Base-by-base conservation (phyloP, 169 alveolate species). In the Cryptosporidium bovis region DNA sequence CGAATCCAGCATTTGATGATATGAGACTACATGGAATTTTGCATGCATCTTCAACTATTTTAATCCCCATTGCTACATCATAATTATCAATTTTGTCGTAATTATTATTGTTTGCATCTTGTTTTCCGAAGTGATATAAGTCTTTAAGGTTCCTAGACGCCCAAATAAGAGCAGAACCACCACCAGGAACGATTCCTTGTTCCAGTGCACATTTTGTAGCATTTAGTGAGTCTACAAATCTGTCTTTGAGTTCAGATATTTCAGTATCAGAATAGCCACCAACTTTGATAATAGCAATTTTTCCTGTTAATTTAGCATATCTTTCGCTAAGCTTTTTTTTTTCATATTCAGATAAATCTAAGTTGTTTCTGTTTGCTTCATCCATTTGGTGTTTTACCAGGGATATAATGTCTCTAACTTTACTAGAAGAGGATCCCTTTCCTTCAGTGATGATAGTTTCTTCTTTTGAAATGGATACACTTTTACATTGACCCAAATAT, bases 181-280 rank as follows among this genome's bases (percentile, higher is more conserved):
- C 99, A 33, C 99, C 99, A 12, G 99, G 99, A 51, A 98, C 99
- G 62, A 98, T 98, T 46, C 99, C 99, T 90, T 98, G 99, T 84
- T 96, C 99, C 31, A 97, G 97, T 12, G 99, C 99, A 51, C 99
- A 99, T 93, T 97, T 96, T 46, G 99, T 98, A 65, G 99, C 99
- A 85, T 98, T 96, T 60, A 98, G 95, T 12, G 99, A 99, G 83
- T 98, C 99, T 65, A 97, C 96, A 66, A 98, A 96, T 83, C 99
- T 95, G 82, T 98, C 99, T 92, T 98, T 98, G 64, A 97, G 95
- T 93, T 97, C 99, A 36, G 97, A 95, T 3, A 97, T 99, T 94
- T 97, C 99, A 10, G 97, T 97, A 89, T 98, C 99, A 51, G 98
- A 95, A 60, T 97, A 97, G 40, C 99, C 99, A 64, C 99, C 99